Base-by-base conservation (phyloP, 345 rosid genomes). In the Linum lewisii region DNA sequence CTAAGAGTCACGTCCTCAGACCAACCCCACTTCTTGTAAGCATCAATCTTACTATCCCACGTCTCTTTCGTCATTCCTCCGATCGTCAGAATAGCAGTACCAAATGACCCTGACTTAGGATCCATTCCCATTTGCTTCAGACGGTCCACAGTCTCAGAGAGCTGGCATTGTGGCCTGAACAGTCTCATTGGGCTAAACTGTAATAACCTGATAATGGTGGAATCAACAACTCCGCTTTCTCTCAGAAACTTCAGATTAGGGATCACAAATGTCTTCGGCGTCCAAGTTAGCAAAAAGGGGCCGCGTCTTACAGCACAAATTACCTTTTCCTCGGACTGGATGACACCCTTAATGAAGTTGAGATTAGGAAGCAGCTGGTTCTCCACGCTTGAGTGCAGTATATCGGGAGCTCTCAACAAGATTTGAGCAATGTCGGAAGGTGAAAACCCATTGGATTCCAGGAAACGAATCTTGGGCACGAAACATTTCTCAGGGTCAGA, bases 21-120 rank as follows among this genome's bases (percentile, higher is more conserved):
- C 90, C 84, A 84, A 7, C 78, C 83, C 84, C 83, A 84, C 51
- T 73, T 68, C 69, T 49, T 45, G 36, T 78, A 84, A 18, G 74
- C 78, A 76, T 80, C 75, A 54, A 68, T 65, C 2, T 79, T 68
- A 25, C 69, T 65, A 5, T 76, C 73, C 82, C 82, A 74, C 10
- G 62, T 73, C 7, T 78, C 69, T 44, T 66, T 71, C 22, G 64
- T 81, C 3, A 75, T 69, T 21, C 81, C 78, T 1, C 75, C 72
- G 14, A 77, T 65, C 0, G 82, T 75, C 24, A 66, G 82, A 2
- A 84, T 66, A 0, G 90, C 90, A 47, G 65, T 2, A 37, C 78
- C 79, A 58, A 82, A 82, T 2, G 71, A 71, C 19, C 72, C 47
- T 53, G 77, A 78, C 50, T 60, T 65, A 0, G 83, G 78, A 32